Base-by-base conservation (phyloP, 495 filamentous ascomycete genomes). In the Aspergillus ostianus region DNA sequence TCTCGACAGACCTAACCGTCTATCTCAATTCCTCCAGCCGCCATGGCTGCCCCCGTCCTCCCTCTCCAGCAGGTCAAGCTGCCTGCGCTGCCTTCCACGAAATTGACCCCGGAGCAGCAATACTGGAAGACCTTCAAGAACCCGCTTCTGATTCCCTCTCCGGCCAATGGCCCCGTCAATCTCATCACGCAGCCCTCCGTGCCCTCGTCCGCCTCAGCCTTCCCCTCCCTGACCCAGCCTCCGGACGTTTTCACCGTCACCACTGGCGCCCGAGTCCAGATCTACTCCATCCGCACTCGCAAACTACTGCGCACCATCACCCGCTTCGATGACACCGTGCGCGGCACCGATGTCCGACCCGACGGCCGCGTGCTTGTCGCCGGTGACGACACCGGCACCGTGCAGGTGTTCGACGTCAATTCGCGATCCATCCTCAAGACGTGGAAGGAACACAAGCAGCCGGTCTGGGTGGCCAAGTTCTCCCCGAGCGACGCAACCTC, bases 41-140 rank as follows among this genome's bases (percentile, higher is more conserved):
- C 62, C 59, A 98, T 98, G 94, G 93, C 94, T 62, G 90, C 92
- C 59, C 87, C 90, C 72, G 89, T 97, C 61, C 83, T 86, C 66
- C 88, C 90, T 62, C 79, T 96, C 57, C 88, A 87, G 70, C 88
- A 86, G 68, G 75, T 96, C 71, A 94, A 92, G 82, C 85, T 96
- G 63, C 87, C 93, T 54, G 72, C 74, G 63, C 67, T 79, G 64
- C 77, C 77, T 27, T 78, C 77, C 56, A 77, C 76, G 58, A 71
- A 67, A 46, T 62, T 80, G 50, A 96, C 92, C 5, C 85, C 93
- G 49, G 94, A 99, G 77, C 92, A 98, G 75, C 82, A 86, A 64
- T 98, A 97, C 80, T 99, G 94, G 92, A 86, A 86, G 63, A 87
- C 87, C 41, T 98, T 98, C 81, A 90, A 87, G 73, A 93, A 93